Evolutionary conservation across 1,284 basidiomycete genomes (phyloP).

Genomic region (Tilletia caries): DNA sequence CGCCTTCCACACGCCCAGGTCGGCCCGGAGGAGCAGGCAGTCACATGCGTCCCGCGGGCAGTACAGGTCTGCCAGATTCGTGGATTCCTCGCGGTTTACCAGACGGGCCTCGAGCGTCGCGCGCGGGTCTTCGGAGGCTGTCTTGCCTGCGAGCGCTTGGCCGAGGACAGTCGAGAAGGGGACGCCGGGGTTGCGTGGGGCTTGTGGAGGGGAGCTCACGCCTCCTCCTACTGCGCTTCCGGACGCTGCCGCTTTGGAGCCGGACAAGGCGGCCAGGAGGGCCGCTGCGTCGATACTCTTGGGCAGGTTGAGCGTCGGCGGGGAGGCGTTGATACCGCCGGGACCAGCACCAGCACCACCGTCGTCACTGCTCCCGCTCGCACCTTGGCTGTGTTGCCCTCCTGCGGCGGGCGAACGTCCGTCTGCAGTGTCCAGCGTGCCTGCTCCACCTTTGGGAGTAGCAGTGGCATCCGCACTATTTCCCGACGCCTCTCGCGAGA

Average conservation of each 20-base stretch:
- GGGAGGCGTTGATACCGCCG: not conserved
- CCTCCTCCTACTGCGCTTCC: not conserved
- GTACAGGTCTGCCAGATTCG: constrained; percentile 43
- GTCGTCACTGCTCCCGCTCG: too few species aligned
- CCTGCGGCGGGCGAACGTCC: too few species aligned
- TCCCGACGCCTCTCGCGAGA: too few species aligned
- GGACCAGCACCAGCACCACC: not conserved
- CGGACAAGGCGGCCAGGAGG: constrained; percentile 37
- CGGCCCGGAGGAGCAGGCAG: constrained; percentile 38
- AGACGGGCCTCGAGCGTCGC: constrained; percentile 47
- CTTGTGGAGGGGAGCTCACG: not conserved
- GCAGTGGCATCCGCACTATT: too few species aligned
- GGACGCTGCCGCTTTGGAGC: not conserved
- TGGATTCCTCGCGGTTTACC: constrained; percentile 35
- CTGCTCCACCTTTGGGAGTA: too few species aligned
- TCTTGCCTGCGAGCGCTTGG: constrained; percentile 50
- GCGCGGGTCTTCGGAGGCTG: constrained; percentile 44
- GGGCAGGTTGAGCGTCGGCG: not conserved
- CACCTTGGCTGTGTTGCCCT: too few species aligned
- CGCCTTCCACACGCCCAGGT: constrained; percentile 36
- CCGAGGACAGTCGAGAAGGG: constrained; percentile 44
- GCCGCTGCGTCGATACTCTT: not conserved
- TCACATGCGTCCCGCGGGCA: constrained; percentile 49
- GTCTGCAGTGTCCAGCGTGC: too few species aligned
- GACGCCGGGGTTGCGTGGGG: constrained; percentile 23